Evolutionary conservation across 345 rosid species (phyloP), one percentile per base, ranked within the genome.

Genomic region (Gossypium raimondii): DNA sequence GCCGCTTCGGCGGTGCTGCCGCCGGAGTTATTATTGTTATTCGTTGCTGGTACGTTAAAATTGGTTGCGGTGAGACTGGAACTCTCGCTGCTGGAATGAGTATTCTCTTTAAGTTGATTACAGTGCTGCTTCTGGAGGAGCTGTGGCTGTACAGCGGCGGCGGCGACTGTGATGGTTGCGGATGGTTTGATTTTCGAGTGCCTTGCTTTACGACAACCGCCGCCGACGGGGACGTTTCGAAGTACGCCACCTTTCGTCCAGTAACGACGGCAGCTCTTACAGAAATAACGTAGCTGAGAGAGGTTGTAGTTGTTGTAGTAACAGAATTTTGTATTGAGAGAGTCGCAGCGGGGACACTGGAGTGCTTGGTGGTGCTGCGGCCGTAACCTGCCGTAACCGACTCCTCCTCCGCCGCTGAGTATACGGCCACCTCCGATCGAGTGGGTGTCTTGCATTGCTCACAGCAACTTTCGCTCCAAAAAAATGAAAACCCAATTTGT

Each of bases 211-310:
- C 92, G 90, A 77, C 94, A 88, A 55, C 94, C 92, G 2, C 94
- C 97, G 12, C 98, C 97, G 20, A 92, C 87, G 16, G 98, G 98
- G 27, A 94, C 97, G 88, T 92, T 94, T 43, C 98, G 93, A 65
- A 92, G 93, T 56, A 92, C 93, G 72, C 98, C 98, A 38, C 97
- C 98, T 79, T 89, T 94, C 56, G 97, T 94, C 98, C 98, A 94
- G 90, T 94, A 94, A 51, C 98, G 88, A 58, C 98, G 97, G 82
- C 98, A 94, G 88, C 64, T 79, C 81, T 94, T 94, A 82, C 98
- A 94, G 85, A 94, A 94, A 91, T 92, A 94, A 25, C 98, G 93
- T 7, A 97, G 98, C 88, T 94, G 98, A 24, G 97, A 92, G 83
- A 92, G 97, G 79, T 94, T 94, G 89, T 94, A 94, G 72, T 94